phyloP scores from a whole-genome alignment of 2,329 filamentous ascomycete genomes.

The Ophiostoma novo-ulmi region DNA sequence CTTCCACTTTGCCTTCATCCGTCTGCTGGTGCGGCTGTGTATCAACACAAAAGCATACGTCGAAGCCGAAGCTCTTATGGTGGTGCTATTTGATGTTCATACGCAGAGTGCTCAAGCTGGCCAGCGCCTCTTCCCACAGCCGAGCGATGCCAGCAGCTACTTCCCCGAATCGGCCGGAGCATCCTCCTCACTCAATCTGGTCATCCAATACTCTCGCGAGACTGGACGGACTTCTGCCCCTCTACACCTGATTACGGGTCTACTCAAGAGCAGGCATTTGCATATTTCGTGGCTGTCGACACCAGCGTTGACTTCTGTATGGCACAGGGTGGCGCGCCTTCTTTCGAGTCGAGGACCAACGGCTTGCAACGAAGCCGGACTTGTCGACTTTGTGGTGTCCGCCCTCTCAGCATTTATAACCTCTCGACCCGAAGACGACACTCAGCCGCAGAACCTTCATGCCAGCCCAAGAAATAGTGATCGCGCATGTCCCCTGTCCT shows the following conservation, averaged over 20 bases:
- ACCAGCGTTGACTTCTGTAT: conserved; percentile 38
- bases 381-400: conserved; percentile 35
- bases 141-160: conserved; percentile 28
- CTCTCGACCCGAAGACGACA: conserved; percentile 2
- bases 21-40: conserved; percentile 42
- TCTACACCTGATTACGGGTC: conserved; percentile 36
- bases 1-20: conserved; percentile 39
- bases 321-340: conserved; percentile 37
- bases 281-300: conserved; percentile 44
- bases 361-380: conserved; percentile 33
- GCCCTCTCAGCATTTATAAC: conserved; percentile 19
- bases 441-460: neutral
- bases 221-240: conserved; percentile 34
- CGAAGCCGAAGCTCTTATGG: conserved; percentile 42
- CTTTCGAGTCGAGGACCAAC: conserved; percentile 32
- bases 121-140: conserved; percentile 2
- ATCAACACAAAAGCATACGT: conserved; percentile 33
- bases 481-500: neutral
- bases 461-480: neutral
- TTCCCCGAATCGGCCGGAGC: conserved; percentile 30
- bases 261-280: conserved; percentile 37
- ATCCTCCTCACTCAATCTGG: conserved; percentile 30
- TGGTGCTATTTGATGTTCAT: conserved; percentile 31
- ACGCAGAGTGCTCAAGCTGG: neutral
- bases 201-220: conserved; percentile 32